These are phyloP conservation scores for Lipomyces kockii DNA, from an alignment of 805 yeast species.

Conservation along the genomic window DNA sequence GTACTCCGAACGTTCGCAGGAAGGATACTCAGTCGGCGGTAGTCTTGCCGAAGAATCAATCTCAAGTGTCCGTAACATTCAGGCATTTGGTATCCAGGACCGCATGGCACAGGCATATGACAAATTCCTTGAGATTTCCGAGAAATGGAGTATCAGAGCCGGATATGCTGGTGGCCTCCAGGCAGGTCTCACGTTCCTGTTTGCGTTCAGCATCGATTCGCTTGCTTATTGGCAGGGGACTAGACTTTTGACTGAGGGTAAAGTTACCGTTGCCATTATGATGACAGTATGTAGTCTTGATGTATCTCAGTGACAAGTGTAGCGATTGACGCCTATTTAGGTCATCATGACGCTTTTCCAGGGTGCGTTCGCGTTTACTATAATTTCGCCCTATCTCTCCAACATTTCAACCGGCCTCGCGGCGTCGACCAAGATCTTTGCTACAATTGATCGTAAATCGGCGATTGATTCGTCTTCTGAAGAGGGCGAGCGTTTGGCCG, in stretches of 20 bases:
- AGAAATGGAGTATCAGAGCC: constrained; percentile 39
- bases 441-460: constrained; percentile 51
- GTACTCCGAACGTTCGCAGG: constrained; percentile 30
- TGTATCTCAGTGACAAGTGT: background rate
- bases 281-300: constrained; percentile 42
- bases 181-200: constrained; percentile 48
- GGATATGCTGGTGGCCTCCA: constrained; percentile 44
- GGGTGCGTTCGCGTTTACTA: constrained; percentile 50
- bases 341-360: constrained; percentile 31
- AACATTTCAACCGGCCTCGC: constrained; percentile 49
- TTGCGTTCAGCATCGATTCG: constrained; percentile 48
- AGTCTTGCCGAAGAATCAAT: constrained; percentile 51
- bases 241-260: constrained; percentile 45
- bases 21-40: constrained; percentile 36
- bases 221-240: constrained; percentile 53
- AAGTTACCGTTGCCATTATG: constrained; percentile 45
- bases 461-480: constrained; percentile 46
- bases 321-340: background rate
- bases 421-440: constrained; percentile 49
- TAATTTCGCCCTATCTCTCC: constrained; percentile 49
- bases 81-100: constrained; percentile 51
- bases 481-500: constrained; percentile 35
- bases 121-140: constrained; percentile 40
- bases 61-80: constrained; percentile 50
- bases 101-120: constrained; percentile 45